phyloP scores from a whole-genome alignment of 2,329 filamentous ascomycete species.

The Ascochyta viciae-villosae region DNA sequence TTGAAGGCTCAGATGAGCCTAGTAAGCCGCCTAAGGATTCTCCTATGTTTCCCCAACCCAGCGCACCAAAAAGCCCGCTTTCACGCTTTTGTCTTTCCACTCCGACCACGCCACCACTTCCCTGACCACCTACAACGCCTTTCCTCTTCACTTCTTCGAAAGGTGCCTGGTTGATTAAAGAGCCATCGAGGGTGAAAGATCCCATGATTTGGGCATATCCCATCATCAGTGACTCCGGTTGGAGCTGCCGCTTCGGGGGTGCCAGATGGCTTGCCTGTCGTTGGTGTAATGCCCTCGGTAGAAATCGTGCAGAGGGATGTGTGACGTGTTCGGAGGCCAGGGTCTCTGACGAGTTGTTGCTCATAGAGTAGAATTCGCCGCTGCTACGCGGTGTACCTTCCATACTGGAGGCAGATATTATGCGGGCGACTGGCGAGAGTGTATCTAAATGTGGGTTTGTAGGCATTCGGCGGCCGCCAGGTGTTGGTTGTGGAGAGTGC shows the following conservation, averaged over 20 bases:
- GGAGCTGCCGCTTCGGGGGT: conserved; percentile 41
- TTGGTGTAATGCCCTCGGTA: conserved; percentile 46
- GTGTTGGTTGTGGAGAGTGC: conserved; percentile 25
- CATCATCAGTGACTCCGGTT: conserved; percentile 91
- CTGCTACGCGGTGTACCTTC: conserved; percentile 85
- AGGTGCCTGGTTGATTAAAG: conserved; percentile 83
- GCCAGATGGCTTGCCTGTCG: conserved; percentile 40
- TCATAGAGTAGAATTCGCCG: conserved; percentile 91
- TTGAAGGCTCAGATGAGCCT: conserved; percentile 86
- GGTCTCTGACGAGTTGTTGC: conserved; percentile 94
- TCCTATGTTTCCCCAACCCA: conserved; percentile 88
- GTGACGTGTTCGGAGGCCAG: conserved; percentile 83
- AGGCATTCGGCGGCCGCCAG: conserved; percentile 19
- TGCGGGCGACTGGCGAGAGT: conserved; percentile 67
- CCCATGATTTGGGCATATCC: conserved; percentile 94
- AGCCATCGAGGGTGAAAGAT: conserved; percentile 89
- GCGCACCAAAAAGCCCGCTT: conserved; percentile 79
- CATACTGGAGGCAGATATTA: conserved; percentile 79
- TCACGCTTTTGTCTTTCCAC: conserved; percentile 77
- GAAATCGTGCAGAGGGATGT: conserved; percentile 57
- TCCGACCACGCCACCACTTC: conserved; percentile 82
- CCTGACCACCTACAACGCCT: conserved; percentile 83
- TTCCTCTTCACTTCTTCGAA: conserved; percentile 98
- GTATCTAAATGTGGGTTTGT: conserved; percentile 61
- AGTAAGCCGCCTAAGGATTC: conserved; percentile 87